Percentiles rank a stretch among this genome's conserved stretches.
phyloP scores from a whole-genome alignment of 495 filamentous ascomycete genomes.

The Tuber brumale region DNA sequence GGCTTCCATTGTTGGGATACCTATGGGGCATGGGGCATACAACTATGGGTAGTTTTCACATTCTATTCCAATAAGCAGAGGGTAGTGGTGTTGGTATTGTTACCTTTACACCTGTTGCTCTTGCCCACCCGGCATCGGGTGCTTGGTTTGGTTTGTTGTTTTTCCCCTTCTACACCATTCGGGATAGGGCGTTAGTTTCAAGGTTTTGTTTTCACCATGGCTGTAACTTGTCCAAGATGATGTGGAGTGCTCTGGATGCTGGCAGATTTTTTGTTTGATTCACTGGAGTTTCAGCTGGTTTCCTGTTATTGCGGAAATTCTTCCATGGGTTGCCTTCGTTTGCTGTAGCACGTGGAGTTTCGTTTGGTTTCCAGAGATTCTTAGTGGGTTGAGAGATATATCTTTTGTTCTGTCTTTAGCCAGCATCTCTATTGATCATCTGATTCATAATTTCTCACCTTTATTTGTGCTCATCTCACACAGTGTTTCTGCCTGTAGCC shows the following conservation, averaged over 20 bases:
- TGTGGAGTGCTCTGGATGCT: not conserved
- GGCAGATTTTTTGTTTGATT: not conserved
- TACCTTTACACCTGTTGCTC: not conserved
- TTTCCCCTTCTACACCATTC: too few relatives aligned
- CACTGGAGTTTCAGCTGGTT: not conserved
- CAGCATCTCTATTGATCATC: too few relatives aligned
- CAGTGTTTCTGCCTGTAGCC: too few relatives aligned
- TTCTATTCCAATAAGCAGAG: not conserved
- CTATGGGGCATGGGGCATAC: too few relatives aligned
- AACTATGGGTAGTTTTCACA: not conserved
- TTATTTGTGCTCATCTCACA: too few relatives aligned
- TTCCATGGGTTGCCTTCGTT: not conserved
- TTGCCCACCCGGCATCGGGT: not conserved
- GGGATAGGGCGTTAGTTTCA: not conserved
- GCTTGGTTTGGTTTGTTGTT: not conserved
- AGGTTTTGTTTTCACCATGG: not conserved
- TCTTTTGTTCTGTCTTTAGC: too few relatives aligned
- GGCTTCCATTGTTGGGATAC: not conserved
- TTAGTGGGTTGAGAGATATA: not conserved
- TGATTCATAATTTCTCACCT: too few relatives aligned
- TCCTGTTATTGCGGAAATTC: not conserved
- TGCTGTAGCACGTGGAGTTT: not conserved
- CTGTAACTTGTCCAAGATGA: not conserved
- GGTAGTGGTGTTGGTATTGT: not conserved
- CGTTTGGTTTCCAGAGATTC: not conserved